phyloP scores from a whole-genome alignment of 106 monocot species.

The Allium sativum region DNA sequence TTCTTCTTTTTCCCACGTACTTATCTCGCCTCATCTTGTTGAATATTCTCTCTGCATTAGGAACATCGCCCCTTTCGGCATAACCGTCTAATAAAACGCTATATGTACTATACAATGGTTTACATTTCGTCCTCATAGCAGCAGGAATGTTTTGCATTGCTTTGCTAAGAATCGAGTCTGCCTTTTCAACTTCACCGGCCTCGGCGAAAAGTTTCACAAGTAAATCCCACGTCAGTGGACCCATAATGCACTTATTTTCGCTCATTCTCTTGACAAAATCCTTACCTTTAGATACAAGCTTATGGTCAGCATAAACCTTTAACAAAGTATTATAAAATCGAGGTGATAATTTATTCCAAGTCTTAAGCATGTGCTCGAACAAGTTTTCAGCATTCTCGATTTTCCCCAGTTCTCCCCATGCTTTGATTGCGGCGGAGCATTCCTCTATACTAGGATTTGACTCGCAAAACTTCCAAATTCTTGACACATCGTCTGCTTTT shows the following conservation, averaged over 20 bases:
- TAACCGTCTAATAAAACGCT: constrained; percentile 33
- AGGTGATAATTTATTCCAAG: constrained; percentile 29
- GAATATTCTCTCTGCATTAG: constrained; percentile 65
- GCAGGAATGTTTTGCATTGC: constrained; percentile 2
- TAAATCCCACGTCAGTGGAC: constrained; percentile 48
- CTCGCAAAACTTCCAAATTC: constrained; percentile 61
- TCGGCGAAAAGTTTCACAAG: constrained; percentile 46
- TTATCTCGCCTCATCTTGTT: constrained; percentile 32
- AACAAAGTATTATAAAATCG: constrained; percentile 42
- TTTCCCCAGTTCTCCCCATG: constrained; percentile 62
- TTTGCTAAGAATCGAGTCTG: constrained; percentile 51
- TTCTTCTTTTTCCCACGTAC: constrained; percentile 34
- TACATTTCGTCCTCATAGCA: constrained; percentile 12
- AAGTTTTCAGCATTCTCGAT: constrained; percentile 65
- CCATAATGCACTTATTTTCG: constrained; percentile 28
- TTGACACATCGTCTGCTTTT: constrained; percentile 53
- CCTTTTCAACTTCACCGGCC: constrained; percentile 68
- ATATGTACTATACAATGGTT: constrained; percentile 41
- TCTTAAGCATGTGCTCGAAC: constrained; percentile 45
- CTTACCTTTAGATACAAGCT: constrained; percentile 52
- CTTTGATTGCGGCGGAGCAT: constrained; percentile 49
- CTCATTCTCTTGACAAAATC: constrained; percentile 52
- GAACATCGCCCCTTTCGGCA: constrained; percentile 50
- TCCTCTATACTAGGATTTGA: constrained; percentile 19
- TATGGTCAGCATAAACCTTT: constrained; percentile 59